Base-by-base conservation (phyloP, 75 land plant genomes). In the Chamaecyparis obtusa region DNA sequence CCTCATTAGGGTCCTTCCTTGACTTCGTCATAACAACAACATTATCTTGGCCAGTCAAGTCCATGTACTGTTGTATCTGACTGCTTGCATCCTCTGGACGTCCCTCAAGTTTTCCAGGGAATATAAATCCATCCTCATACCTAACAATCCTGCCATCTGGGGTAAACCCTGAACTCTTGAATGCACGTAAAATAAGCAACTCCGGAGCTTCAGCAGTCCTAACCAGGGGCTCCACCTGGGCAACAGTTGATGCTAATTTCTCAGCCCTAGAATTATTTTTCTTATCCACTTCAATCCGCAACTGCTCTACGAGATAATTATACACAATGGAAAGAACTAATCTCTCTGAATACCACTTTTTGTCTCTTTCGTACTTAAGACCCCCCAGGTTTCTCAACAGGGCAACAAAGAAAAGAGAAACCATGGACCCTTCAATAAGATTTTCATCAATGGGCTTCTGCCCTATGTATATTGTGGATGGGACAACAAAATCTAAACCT, bases 41-140 rank as follows among this genome's bases (percentile, higher is more conserved):
- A 72, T 72, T 72, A 72, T 72, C 76, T 33, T 72, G 37, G 33
- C 36, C 35, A 33, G 76, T 72, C 15, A 6, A 72, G 15, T 72
- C 76, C 35, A 72, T 10, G 36, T 72, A 72, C 15, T 72, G 2
- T 33, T 72, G 76, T 30, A 72, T 72, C 36, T 72, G 76, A 33
- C 11, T 30, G 33, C 35, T 10, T 72, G 76, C 76, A 72, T 72
- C 76, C 36, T 72, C 76, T 33, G 15, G 33, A 11, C 33, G 14
- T 72, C 76, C 76, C 14, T 33, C 33, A 72, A 72, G 76, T 72
- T 10, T 72, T 72, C 76, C 76, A 72, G 76, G 76, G 76, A 72
- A 72, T 30, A 72, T 32, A 33, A 32, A 72, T 8, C 76, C 76
- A 32, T 24, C 76, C 76, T 72, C 76, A 72, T 32, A 72, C 36